Percentiles rank a stretch among this genome's conserved stretches.
phyloP scores from a whole-genome alignment of 2,329 filamentous ascomycete species.

The Fusarium sp. region DNA sequence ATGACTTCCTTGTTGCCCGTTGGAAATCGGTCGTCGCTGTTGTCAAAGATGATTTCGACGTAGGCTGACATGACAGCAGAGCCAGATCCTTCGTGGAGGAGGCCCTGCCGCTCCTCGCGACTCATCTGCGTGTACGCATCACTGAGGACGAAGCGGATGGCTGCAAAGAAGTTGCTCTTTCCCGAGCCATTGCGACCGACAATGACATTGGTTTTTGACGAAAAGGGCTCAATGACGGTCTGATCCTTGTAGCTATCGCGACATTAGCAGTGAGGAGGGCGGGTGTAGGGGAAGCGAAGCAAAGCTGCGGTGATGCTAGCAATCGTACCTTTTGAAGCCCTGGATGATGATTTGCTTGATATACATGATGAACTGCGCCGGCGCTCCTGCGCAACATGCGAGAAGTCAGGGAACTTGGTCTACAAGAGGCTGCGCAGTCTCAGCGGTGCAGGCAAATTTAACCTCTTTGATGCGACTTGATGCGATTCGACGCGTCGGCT shows the following conservation, averaged over 20 bases:
- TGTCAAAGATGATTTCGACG: slow-evolving; percentile 99
- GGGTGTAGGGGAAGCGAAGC: slow-evolving; percentile 5
- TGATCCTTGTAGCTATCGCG: slow-evolving; percentile 93
- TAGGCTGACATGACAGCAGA: slow-evolving; percentile 99
- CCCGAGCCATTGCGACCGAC: slow-evolving; percentile 99
- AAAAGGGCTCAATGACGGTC: slow-evolving; percentile 98
- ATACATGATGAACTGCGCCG: slow-evolving; percentile 74
- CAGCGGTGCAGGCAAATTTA: slow-evolving; percentile 34
- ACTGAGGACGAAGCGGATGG: slow-evolving; percentile 97
- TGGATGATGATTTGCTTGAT: slow-evolving; percentile 99
- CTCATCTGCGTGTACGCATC: slow-evolving; percentile 97
- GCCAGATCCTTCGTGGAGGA: slow-evolving; percentile 97
- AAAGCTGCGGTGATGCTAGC: slow-evolving; percentile 2
- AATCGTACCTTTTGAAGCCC: slow-evolving; percentile 92
- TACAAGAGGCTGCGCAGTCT: slow-evolving; percentile 42
- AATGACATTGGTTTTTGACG: slow-evolving; percentile 96
- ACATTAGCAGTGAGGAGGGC: slow-evolving; percentile 35
- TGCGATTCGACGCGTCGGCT: slow-evolving; percentile 46
- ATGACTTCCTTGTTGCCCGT: slow-evolving; percentile 92
- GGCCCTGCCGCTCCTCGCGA: slow-evolving; percentile 92
- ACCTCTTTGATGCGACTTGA: slow-evolving; percentile 40
- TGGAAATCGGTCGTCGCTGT: slow-evolving; percentile 93
- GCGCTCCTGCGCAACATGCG: slow-evolving; percentile 55
- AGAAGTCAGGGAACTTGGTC: slow-evolving; percentile 40
- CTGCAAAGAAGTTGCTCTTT: slow-evolving; percentile 99